Conservation (phyloP, 164 flowering plant genomes). For the Liquidambar formosana region DNA sequence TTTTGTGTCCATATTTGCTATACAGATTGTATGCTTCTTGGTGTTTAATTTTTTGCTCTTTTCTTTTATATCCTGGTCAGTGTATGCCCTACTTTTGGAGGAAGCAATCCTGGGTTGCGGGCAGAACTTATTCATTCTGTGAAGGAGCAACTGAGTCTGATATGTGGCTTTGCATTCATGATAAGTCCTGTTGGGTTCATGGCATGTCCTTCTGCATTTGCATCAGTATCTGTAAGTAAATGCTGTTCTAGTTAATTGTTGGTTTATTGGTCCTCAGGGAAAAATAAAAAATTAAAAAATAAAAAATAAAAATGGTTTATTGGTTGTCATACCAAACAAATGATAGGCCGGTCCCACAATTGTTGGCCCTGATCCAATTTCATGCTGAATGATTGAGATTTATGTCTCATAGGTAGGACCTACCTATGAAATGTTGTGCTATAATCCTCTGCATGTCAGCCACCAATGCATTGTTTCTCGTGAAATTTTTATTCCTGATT, state of each 20-base stretch:
- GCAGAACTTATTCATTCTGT: constrained; percentile 82
- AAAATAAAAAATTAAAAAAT: too few relatives aligned
- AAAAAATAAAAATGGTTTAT: too few relatives aligned
- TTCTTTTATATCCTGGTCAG: constrained; percentile 38
- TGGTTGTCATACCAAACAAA: too few relatives aligned
- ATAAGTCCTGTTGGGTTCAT: constrained; percentile 57
- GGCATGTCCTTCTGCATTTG: constrained; percentile 75
- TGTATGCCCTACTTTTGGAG: constrained; percentile 87
- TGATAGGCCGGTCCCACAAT: too few relatives aligned
- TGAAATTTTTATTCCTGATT: too few relatives aligned
- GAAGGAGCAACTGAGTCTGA: constrained; percentile 74
- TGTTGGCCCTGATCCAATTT: too few relatives aligned
- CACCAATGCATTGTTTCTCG: too few relatives aligned
- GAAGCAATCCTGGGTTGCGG: constrained; percentile 87
- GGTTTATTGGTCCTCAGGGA: too few relatives aligned
- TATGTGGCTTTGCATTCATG: constrained; percentile 64
- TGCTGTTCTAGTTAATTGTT: not conserved
- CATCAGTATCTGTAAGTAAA: constrained; percentile 76
- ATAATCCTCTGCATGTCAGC: too few relatives aligned
- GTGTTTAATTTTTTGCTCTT: not conserved
- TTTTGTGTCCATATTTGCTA: not conserved
- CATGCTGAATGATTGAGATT: too few relatives aligned
- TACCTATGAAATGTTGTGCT: too few relatives aligned
- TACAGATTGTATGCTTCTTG: not conserved
- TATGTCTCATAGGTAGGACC: too few relatives aligned